Evolutionary conservation across 345 rosid genomes (phyloP), one percentile per base, ranked within the genome.

Genomic region (Brassica incana): DNA sequence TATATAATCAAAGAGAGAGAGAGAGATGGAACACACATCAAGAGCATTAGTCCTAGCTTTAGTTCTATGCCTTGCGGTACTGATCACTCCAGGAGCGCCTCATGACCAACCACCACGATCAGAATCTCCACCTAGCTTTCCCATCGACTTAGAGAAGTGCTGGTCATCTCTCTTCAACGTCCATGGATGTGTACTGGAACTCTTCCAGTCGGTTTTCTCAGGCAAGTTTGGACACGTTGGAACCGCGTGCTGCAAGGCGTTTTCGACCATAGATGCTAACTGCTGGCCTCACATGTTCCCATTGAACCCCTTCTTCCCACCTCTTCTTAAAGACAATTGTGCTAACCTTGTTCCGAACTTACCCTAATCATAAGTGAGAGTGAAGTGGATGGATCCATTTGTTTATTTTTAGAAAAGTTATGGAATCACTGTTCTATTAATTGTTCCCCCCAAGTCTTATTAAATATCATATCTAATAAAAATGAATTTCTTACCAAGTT

Each of bases 101-200:
- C n/a, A 65, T 18, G 69, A 36, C 3, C 4, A 36, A 36, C 69
- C 69, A 16, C 40, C 67, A 0, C 67, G 16, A 30, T 8, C 23
- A 3, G 2, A 64, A n/a, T n/a, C 25, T 33, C 68, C 45, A 32
- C 69, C 69, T 0, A 16, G 1, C 0, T 33, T 0, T 33, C 69
- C 69, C 9, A 16, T 36, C 15, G 14, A 66, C 52, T 1, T 36
- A 16, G 69, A 66, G 30, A 66, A 66, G 0, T 66, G 69, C 40
- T 66, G 69, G 69, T 66, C 69, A 16, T 36, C 69, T 36, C 69
- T 66, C 8, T 66, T 66, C 2, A 66, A 18, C 52, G 70, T 66
- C 15, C 0, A 66, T 9, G 70, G 52, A 36, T 66, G 70, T 11
- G 52, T 66, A 18, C 70, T 36, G 30, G 52, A 66, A 18, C 70